Evolutionary conservation across 306 rosid genomes (phyloP).

Genomic region (Fragaria iinumae): DNA sequence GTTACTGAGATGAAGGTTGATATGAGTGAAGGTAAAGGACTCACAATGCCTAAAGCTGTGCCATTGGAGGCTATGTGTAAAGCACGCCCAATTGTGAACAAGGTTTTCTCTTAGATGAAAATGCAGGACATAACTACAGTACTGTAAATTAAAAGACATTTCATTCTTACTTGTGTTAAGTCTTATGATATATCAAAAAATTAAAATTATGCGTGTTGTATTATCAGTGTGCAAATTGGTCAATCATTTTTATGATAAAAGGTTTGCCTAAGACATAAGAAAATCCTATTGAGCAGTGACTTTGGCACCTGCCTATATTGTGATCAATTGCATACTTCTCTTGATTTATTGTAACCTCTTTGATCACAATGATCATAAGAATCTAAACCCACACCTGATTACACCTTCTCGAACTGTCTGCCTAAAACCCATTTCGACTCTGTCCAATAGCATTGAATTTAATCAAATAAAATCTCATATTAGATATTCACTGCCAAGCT

Average conservation of each 20-base stretch:
- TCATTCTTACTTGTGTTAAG: not conserved
- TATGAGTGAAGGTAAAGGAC: constrained; percentile 41
- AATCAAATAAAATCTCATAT: not conserved
- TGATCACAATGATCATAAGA: not conserved
- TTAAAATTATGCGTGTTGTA: not conserved
- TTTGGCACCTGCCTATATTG: not conserved
- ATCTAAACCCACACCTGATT: not conserved
- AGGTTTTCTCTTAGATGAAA: not conserved
- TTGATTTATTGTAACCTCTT: not conserved
- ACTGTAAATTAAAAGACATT: not conserved
- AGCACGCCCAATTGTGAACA: constrained; percentile 26
- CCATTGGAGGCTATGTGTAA: constrained; percentile 55
- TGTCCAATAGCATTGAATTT: constrained; percentile 12
- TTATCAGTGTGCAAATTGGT: not conserved
- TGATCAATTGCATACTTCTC: not conserved
- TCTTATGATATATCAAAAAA: not conserved
- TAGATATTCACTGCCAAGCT: not conserved
- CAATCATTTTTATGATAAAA: not conserved
- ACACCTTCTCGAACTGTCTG: constrained; percentile 24
- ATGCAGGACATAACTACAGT: not conserved
- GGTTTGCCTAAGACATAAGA: not conserved
- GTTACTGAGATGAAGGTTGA: constrained; percentile 29
- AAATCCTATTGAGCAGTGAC: not conserved
- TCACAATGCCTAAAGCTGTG: constrained; percentile 36
- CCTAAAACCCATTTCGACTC: constrained; percentile 56